Percentiles rank a stretch among this genome's conserved stretches.
Evolutionary conservation across 2,329 filamentous ascomycete genomes (phyloP).

Genomic region (Beauveria scarabaeidicola): DNA sequence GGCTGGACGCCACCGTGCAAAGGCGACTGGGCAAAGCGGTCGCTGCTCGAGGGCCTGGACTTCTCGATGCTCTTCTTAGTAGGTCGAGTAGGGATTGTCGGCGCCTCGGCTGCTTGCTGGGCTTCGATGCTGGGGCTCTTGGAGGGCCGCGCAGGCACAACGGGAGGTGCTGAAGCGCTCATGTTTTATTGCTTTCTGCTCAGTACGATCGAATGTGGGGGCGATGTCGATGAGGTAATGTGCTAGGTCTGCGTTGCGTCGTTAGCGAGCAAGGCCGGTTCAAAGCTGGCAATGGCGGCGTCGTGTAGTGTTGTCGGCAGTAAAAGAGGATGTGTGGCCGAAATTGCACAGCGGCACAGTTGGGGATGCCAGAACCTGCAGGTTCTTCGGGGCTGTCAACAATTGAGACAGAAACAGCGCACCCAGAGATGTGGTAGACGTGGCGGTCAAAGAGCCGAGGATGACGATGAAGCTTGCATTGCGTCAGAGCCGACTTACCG

Average conservation of each 20-base stretch:
- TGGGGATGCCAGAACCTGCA: neutral
- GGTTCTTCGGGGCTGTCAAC: neutral
- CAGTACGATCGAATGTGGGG: neutral
- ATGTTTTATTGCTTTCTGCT: slow-evolving; percentile 24
- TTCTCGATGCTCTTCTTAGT: slow-evolving; percentile 61
- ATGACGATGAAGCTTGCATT: slow-evolving; percentile 2
- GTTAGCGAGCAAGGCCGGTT: neutral
- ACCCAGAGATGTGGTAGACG: neutral
- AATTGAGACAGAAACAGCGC: slow-evolving; percentile 5
- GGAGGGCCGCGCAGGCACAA: slow-evolving; percentile 48
- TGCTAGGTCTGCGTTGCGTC: neutral
- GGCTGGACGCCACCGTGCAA: slow-evolving; percentile 61
- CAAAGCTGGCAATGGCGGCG: neutral
- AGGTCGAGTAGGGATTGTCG: slow-evolving; percentile 70
- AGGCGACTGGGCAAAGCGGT: slow-evolving; percentile 77
- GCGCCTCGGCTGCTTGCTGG: slow-evolving; percentile 17
- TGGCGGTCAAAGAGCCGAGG: neutral
- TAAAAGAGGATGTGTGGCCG: neutral
- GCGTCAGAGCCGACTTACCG: slow-evolving; percentile 10
- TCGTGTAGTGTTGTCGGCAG: neutral
- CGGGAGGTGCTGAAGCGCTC: slow-evolving; percentile 44
- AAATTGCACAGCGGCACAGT: neutral
- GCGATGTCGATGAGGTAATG: neutral
- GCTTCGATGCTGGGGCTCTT: slow-evolving; percentile 40
- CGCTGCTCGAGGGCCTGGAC: slow-evolving; percentile 66